Evolutionary conservation across 2,329 filamentous ascomycete species (phyloP).

Genomic region (Mariannaea elegans): DNA sequence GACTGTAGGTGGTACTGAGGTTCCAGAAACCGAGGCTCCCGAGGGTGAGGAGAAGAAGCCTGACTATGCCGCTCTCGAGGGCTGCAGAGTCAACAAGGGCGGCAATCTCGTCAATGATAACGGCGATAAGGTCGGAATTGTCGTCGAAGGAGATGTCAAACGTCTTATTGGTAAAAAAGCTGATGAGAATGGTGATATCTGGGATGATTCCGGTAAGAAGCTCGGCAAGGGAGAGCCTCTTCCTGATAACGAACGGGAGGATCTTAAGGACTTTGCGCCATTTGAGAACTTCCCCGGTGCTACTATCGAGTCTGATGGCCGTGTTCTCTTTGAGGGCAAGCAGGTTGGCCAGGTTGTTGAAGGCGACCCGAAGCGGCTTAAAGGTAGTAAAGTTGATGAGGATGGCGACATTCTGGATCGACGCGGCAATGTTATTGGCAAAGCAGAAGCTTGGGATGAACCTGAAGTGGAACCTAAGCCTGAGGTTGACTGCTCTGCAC

Average conservation of each 20-base stretch:
- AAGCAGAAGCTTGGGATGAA: constrained; percentile 66
- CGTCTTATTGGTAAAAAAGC: constrained; percentile 70
- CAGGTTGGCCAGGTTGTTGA: constrained; percentile 75
- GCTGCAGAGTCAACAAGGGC: constrained; percentile 66
- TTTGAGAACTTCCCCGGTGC: constrained; percentile 68
- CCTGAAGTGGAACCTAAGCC: constrained; percentile 55
- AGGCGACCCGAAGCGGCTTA: constrained; percentile 76
- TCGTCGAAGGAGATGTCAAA: constrained; percentile 70
- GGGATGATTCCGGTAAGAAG: constrained; percentile 74
- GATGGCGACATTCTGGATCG: constrained; percentile 85
- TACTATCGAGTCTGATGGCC: constrained; percentile 60
- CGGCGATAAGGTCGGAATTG: constrained; percentile 65
- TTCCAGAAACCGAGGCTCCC: constrained; percentile 20
- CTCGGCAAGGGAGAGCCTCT: constrained; percentile 71
- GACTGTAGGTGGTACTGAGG: neutral
- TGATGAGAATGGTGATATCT: constrained; percentile 75
- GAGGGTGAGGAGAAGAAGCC: constrained; percentile 28
- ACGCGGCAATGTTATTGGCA: constrained; percentile 69
- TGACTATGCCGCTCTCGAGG: constrained; percentile 60
- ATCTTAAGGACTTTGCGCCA: constrained; percentile 56
- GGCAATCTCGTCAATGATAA: constrained; percentile 66
- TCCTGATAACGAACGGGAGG: constrained; percentile 62
- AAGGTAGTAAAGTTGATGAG: constrained; percentile 79
- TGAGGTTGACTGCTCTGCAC: constrained; percentile 59
- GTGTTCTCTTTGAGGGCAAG: constrained; percentile 60